These are phyloP conservation scores for Coemansia brasiliensis DNA, from an alignment of 192 early-diverging fungal species.

Conservation along the genomic window DNA sequence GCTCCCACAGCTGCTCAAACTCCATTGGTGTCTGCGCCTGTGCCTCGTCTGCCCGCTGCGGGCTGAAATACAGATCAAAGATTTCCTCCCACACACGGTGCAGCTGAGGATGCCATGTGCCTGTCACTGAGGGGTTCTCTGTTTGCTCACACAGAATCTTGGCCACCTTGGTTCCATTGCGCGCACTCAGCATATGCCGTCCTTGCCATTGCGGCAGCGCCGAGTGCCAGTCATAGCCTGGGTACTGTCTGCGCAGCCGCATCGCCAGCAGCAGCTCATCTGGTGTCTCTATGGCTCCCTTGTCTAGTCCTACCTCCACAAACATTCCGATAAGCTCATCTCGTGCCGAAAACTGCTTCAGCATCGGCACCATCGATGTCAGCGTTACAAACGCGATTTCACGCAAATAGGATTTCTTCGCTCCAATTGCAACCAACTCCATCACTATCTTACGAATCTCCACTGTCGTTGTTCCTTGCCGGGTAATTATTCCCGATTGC, in stretches of 20 bases:
- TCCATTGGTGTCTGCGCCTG: conserved; percentile 43
- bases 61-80: conserved; percentile 59
- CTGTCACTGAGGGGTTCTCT: conserved; percentile 35
- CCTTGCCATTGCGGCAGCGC: conserved; percentile 51
- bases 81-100: conserved; percentile 81
- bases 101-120: conserved; percentile 70
- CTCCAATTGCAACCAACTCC: conserved; percentile 65
- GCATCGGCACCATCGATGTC: conserved; percentile 40
- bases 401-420: conserved; percentile 78
- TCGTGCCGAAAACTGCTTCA: conserved; percentile 12
- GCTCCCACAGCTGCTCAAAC: conserved; percentile 80
- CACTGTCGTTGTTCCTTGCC: conserved; percentile 62
- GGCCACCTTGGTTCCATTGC: conserved; percentile 28
- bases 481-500: conserved; percentile 70
- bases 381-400: conserved; percentile 77
- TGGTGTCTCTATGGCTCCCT: conserved; percentile 46
- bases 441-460: conserved; percentile 74
- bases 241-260: conserved; percentile 32
- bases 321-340: conserved; percentile 46
- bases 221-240: conserved; percentile 42
- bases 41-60: conserved; percentile 33
- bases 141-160: conserved; percentile 50
- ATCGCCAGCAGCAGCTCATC: conserved; percentile 52
- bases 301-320: conserved; percentile 43
- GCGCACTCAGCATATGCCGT: conserved; percentile 32